A percentile compares a stretch with the other conserved stretches of the same genome.
These are phyloP conservation scores for Phoma sp. DNA, from an alignment of 2,329 filamentous ascomycete genomes.

Conservation along the genomic window DNA sequence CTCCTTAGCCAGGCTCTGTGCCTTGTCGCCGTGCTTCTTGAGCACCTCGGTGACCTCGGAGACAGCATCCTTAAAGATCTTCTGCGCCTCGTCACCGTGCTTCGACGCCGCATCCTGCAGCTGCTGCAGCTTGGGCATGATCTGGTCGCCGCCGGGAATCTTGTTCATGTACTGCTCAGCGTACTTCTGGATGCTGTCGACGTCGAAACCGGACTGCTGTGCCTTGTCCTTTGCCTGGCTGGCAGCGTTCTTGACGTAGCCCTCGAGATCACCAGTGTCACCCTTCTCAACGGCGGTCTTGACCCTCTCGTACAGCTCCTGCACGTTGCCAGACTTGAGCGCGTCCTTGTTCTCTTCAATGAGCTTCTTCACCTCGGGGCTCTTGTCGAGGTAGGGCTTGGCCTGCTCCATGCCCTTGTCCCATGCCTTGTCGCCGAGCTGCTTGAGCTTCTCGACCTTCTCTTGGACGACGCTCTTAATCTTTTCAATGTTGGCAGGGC, in stretches of 20 bases:
- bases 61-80: conserved; percentile 68
- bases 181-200: conserved; percentile 38
- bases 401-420: conserved; percentile 73
- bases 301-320: conserved; percentile 68
- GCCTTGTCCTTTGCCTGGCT: conserved; percentile 67
- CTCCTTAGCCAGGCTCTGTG: conserved; percentile 40
- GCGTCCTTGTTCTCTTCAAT: conserved; percentile 73
- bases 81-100: conserved; percentile 72
- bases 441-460: conserved; percentile 70
- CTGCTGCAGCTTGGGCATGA: conserved; percentile 70
- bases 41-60: conserved; percentile 44
- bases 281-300: conserved; percentile 68
- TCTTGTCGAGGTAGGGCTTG: conserved; percentile 76
- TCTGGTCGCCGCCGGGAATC: conserved; percentile 68
- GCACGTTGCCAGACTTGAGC: conserved; percentile 70
- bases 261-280: conserved; percentile 64
- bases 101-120: conserved; percentile 70
- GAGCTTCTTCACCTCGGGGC: conserved; percentile 74
- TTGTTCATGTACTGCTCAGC: conserved; percentile 69
- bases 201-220: conserved; percentile 58
- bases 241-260: conserved; percentile 65
- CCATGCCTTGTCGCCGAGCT: conserved; percentile 75
- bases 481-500: conserved; percentile 60
- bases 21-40: conserved; percentile 45
- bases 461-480: conserved; percentile 70